These are phyloP conservation scores for Fusarium anguioides DNA, from an alignment of 2,329 filamentous ascomycete genomes.

Conservation along the genomic window DNA sequence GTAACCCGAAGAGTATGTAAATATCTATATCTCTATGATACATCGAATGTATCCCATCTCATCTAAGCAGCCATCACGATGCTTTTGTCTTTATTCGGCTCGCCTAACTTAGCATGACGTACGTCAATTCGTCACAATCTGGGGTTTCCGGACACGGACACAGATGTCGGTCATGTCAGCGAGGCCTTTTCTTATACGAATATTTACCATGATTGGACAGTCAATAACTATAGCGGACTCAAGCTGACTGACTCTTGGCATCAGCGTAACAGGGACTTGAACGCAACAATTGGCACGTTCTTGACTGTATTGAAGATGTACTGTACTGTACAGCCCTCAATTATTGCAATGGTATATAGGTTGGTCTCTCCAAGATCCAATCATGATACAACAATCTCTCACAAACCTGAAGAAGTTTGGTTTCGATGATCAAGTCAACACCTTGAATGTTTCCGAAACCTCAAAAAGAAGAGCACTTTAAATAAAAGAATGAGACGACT, in stretches of 20 bases:
- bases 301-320: constrained; percentile 11
- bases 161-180: not conserved
- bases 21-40: not conserved
- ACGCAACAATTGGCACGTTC: constrained; percentile 28
- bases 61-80: constrained; percentile 1
- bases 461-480: not conserved
- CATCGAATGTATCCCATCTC: not conserved
- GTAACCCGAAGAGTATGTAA: not conserved
- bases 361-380: not conserved
- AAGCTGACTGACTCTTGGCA: constrained; percentile 3
- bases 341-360: not conserved
- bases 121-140: constrained; percentile 32
- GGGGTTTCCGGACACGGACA: constrained; percentile 6
- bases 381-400: not conserved
- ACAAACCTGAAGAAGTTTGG: not conserved
- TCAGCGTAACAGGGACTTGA: constrained; percentile 1
- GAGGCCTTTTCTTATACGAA: not conserved
- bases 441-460: not conserved
- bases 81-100: constrained; percentile 27
- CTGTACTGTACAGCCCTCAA: not conserved
- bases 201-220: not conserved
- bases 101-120: constrained; percentile 34
- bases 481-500: not conserved
- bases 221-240: not conserved
- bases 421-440: not conserved